Evolutionary conservation across 805 yeast species (phyloP).

Genomic region (Candida hungchunana): DNA sequence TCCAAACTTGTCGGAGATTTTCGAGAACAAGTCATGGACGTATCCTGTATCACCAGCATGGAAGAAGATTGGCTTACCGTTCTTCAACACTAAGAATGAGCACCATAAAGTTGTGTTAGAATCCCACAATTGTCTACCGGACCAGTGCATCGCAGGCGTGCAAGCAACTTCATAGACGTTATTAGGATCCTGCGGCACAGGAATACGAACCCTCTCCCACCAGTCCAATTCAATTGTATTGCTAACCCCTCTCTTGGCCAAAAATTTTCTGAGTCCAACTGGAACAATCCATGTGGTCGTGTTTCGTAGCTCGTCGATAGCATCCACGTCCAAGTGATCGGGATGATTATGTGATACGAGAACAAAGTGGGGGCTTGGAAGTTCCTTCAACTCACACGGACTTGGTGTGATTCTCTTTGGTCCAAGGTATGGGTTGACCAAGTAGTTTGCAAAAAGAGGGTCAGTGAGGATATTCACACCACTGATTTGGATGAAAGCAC

Average conservation of each 20-base stretch:
- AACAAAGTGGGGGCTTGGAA: conserved; percentile 67
- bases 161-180: conserved; percentile 76
- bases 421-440: conserved; percentile 62
- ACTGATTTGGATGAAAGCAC: conserved; percentile 67
- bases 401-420: conserved; percentile 82
- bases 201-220: conserved; percentile 72
- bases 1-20: conserved; percentile 64
- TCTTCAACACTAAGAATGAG: conserved; percentile 66
- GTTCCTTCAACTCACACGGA: conserved; percentile 60
- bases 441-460: conserved; percentile 68
- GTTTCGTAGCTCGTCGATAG: conserved; percentile 53
- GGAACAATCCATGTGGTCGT: conserved; percentile 82
- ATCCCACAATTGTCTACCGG: conserved; percentile 79
- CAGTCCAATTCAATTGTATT: conserved; percentile 78
- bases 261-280: conserved; percentile 58
- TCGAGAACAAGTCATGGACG: conserved; percentile 62
- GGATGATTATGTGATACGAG: conserved; percentile 94
- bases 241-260: conserved; percentile 55
- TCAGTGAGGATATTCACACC: conserved; percentile 80
- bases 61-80: conserved; percentile 68
- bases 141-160: conserved; percentile 97
- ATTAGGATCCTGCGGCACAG: conserved; percentile 25
- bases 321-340: conserved; percentile 76
- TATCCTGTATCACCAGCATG: conserved; percentile 97
- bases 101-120: conserved; percentile 86